phyloP scores from a whole-genome alignment of 352 stramenopile species.

The Phytopythium kandeliae region DNA sequence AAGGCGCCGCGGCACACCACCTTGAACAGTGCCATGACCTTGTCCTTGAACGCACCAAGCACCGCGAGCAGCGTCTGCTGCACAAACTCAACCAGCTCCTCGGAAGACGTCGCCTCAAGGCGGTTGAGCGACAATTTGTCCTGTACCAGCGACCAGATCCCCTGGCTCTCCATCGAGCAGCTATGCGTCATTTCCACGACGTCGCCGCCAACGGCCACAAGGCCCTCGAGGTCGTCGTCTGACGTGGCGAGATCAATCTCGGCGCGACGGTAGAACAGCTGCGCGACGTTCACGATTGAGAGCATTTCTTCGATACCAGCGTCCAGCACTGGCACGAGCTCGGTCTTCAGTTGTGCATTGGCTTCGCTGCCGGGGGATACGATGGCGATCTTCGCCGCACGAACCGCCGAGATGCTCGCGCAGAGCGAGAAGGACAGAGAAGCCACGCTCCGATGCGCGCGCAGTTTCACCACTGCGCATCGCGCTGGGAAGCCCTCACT shows the following conservation, averaged over 20 bases:
- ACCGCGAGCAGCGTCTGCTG: slow-evolving; percentile 37
- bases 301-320: slow-evolving; percentile 38
- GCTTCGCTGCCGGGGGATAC: slow-evolving; percentile 13
- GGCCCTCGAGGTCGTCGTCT: slow-evolving; percentile 62
- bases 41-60: slow-evolving; percentile 56
- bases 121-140: slow-evolving; percentile 24
- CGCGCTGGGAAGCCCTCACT: slow-evolving; percentile 49
- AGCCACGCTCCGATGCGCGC: slow-evolving; percentile 37
- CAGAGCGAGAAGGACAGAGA: slow-evolving; percentile 52
- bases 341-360: slow-evolving; percentile 18
- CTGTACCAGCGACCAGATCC: slow-evolving; percentile 32
- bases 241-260: slow-evolving; percentile 65
- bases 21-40: slow-evolving; percentile 60
- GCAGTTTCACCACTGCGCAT: slow-evolving; percentile 62
- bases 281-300: slow-evolving; percentile 37
- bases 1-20: slow-evolving; percentile 71
- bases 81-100: slow-evolving; percentile 40
- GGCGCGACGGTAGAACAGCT: slow-evolving; percentile 55
- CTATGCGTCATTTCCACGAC: slow-evolving; percentile 47
- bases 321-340: slow-evolving; percentile 31
- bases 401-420: slow-evolving; percentile 46
- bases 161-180: slow-evolving; percentile 43
- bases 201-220: slow-evolving; percentile 55
- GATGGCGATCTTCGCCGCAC: slow-evolving; percentile 23
- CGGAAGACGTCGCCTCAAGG: slow-evolving; percentile 4